Base-by-base conservation (phyloP, 2,329 filamentous ascomycete genomes). In the Capronia coronata region DNA sequence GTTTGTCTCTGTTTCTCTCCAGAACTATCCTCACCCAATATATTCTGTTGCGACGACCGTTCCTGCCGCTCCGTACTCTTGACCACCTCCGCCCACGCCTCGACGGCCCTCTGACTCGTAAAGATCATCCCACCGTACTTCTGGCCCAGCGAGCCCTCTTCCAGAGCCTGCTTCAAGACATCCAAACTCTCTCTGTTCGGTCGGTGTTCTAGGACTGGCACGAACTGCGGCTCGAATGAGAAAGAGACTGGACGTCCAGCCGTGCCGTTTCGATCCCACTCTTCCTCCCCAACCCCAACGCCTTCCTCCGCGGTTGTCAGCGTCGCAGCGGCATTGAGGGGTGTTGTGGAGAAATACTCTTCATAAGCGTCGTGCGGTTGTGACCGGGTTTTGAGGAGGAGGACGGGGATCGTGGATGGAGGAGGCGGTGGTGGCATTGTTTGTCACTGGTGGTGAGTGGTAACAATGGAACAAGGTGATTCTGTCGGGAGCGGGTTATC, bases 341-440 rank as follows among this genome's bases (percentile, higher is more conserved):
- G 48, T 45, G 32, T 25, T 39, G 27, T 29, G 43, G 64, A 62
- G 61, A 74, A 73, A 63, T 68, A 70, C 46, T 72, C 69, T 45
- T 70, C 64, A 56, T 73, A 72, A 46, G 64, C 61, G 56, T 74
- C 71, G 40, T 68, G 62, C 1, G 72, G 71, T 30, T 63, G 62
- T 37, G 71, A 73, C 58, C 65, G 66, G 35, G 72, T 73, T 61
- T 75, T 75, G 34, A 74, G 71, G 51, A 75, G 67, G 57, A 74
- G 65, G 47, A 74, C 65, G 23, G 70, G 69, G 44, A 61, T 45
- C 14, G 43, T 41, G 10, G 18, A 8, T n/a, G 43, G 27, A n/a
- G 43, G 8, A 46, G 27, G 8, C 9, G 19, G 7, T 19, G 40
- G 40, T 41, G 38, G 19, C 38, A 41, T 25, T 7, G 4, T 14